Percentiles rank a stretch among this genome's conserved stretches.
Evolutionary conservation across 225 moss, liverwort and hornwort genomes (phyloP).

Genomic region (Pseudoscleropodium purum): DNA sequence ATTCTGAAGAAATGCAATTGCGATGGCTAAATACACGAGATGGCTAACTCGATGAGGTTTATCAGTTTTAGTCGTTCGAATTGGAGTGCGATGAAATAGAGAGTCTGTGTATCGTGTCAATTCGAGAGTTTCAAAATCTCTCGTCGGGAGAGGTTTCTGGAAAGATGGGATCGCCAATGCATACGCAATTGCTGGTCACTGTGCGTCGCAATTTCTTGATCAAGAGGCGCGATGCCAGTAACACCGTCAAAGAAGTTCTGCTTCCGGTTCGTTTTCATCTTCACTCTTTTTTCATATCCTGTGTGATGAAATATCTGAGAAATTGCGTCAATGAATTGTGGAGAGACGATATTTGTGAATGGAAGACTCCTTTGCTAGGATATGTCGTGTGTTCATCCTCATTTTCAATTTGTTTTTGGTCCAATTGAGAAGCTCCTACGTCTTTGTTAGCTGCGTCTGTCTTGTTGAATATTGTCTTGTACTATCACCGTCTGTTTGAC

Average conservation of each 20-base stretch:
- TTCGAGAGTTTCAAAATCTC: neutral
- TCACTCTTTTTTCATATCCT: neutral
- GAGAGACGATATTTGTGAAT: neutral
- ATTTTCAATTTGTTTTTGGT: neutral
- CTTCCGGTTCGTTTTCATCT: conserved; percentile 52
- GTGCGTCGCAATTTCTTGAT: conserved; percentile 71
- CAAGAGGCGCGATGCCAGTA: conserved; percentile 53
- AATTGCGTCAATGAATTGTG: neutral
- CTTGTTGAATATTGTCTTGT: neutral
- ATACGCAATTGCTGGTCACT: conserved; percentile 52
- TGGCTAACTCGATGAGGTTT: neutral
- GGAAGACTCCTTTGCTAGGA: neutral
- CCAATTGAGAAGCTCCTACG: neutral
- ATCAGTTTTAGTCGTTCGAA: neutral
- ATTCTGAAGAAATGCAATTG: neutral
- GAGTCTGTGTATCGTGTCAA: neutral
- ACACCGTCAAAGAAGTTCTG: conserved; percentile 65
- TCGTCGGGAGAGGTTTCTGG: neutral
- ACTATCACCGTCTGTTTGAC: neutral
- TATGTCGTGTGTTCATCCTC: neutral
- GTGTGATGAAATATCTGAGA: neutral
- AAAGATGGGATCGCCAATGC: conserved; percentile 57
- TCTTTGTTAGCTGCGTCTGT: neutral
- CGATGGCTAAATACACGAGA: neutral
- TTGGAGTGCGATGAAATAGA: neutral